Percentiles rank a stretch among this genome's conserved stretches.
phyloP scores from a whole-genome alignment of 1,139 yeast species.

The Meyerozyma smithsonii region DNA sequence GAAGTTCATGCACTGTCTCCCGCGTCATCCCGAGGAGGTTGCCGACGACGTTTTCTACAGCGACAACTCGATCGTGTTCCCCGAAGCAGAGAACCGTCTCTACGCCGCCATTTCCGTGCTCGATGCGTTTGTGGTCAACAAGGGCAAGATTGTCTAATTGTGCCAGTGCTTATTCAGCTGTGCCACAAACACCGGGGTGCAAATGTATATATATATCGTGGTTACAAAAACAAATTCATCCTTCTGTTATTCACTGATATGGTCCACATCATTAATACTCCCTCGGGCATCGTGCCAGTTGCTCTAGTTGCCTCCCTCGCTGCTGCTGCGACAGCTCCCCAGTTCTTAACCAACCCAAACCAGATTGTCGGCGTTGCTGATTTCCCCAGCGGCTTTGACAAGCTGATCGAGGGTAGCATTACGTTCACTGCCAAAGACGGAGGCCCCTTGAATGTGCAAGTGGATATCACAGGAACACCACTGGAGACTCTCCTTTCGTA shows the following conservation, averaged over 20 bases:
- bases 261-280: not conserved
- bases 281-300: not conserved
- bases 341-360: conserved; percentile 37
- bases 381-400: conserved; percentile 44
- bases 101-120: conserved; percentile 95
- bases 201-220: not conserved
- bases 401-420: conserved; percentile 41
- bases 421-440: conserved; percentile 44
- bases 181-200: not conserved
- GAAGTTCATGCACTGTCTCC: conserved; percentile 96
- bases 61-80: conserved; percentile 79
- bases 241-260: not conserved
- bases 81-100: conserved; percentile 92
- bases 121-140: conserved; percentile 82
- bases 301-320: not conserved
- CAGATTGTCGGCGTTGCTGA: conserved; percentile 53
- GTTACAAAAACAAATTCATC: not conserved
- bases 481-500: conserved; percentile 50
- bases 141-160: conserved; percentile 47
- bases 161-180: not conserved
- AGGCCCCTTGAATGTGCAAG: conserved; percentile 51
- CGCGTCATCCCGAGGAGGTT: conserved; percentile 93
- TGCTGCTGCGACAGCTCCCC: conserved; percentile 33
- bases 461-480: conserved; percentile 57
- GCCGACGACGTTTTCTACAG: conserved; percentile 88